Evolutionary conservation across 225 moss, liverwort and hornwort species (phyloP).

Genomic region (Lunularia cruciata): DNA sequence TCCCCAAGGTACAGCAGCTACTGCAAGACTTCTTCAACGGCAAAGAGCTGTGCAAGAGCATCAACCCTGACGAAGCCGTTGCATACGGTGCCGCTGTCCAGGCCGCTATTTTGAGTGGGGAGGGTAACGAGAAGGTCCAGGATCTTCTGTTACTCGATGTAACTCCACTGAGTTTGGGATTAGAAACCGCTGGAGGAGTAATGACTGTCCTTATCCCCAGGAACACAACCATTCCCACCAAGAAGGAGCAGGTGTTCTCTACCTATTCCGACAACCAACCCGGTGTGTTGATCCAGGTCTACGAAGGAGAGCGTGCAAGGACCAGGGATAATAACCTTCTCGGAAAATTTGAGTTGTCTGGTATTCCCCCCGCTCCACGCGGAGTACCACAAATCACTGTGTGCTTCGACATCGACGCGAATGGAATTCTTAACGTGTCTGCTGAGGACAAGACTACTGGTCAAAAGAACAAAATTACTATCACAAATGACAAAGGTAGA

Average conservation of each 20-base stretch:
- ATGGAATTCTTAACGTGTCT: constrained; percentile 32
- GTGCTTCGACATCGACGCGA: constrained; percentile 32
- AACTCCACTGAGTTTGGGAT: constrained; percentile 25
- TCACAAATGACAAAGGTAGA: constrained; percentile 36
- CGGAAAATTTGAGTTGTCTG: constrained; percentile 30
- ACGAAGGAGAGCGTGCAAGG: constrained; percentile 30
- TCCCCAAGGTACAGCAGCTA: constrained; percentile 32
- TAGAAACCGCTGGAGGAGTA: constrained; percentile 37
- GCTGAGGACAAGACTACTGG: constrained; percentile 40
- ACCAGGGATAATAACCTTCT: constrained; percentile 31
- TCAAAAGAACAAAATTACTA: constrained; percentile 40
- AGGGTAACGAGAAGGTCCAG: constrained; percentile 34
- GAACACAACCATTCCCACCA: constrained; percentile 34
- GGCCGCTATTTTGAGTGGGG: constrained; percentile 35
- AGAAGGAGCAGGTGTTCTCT: constrained; percentile 33
- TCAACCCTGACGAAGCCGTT: constrained; percentile 34
- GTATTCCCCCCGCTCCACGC: constrained; percentile 28
- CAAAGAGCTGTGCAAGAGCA: constrained; percentile 31
- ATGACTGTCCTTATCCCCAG: constrained; percentile 38
- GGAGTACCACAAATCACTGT: constrained; percentile 31
- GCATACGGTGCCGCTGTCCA: constrained; percentile 37
- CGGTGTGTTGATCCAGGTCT: constrained; percentile 29
- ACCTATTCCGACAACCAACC: constrained; percentile 30
- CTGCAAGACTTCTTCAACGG: constrained; percentile 35
- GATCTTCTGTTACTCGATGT: constrained; percentile 31